phyloP scores from a whole-genome alignment of 306 rosid species.

The Corylus heterophylla region DNA sequence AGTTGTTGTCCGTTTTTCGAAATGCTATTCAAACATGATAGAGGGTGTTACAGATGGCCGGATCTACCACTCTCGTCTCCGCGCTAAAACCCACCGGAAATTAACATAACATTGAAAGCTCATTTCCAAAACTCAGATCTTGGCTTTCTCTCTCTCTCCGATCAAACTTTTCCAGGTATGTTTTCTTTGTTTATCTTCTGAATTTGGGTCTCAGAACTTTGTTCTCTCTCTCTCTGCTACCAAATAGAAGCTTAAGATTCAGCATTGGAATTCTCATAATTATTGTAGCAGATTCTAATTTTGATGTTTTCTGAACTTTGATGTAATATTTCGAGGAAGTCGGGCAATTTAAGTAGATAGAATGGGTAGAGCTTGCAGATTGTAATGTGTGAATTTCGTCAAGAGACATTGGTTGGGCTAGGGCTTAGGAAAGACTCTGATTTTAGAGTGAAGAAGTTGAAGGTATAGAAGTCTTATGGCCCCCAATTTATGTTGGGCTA shows the following conservation, averaged over 20 bases:
- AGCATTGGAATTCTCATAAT: background rate
- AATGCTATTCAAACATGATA: no score
- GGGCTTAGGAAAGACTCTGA: no score
- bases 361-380: background rate
- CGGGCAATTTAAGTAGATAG: background rate
- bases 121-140: no score
- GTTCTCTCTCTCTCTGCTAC: no score
- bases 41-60: no score
- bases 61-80: no score
- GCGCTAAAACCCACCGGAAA: no score
- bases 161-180: background rate
- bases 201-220: background rate
- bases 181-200: background rate
- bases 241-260: background rate
- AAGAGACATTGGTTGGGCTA: background rate
- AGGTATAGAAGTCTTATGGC: background rate
- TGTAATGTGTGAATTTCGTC: background rate
- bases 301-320: background rate
- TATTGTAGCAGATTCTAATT: background rate
- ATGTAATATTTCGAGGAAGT: background rate
- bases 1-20: no score
- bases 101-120: no score
- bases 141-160: background rate
- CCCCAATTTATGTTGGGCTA: background rate
- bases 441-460: background rate